Percentiles rank a stretch among this genome's conserved stretches.
These are phyloP conservation scores for Neckera pumila DNA, from an alignment of 225 moss, liverwort and hornwort genomes.

Conservation along the genomic window DNA sequence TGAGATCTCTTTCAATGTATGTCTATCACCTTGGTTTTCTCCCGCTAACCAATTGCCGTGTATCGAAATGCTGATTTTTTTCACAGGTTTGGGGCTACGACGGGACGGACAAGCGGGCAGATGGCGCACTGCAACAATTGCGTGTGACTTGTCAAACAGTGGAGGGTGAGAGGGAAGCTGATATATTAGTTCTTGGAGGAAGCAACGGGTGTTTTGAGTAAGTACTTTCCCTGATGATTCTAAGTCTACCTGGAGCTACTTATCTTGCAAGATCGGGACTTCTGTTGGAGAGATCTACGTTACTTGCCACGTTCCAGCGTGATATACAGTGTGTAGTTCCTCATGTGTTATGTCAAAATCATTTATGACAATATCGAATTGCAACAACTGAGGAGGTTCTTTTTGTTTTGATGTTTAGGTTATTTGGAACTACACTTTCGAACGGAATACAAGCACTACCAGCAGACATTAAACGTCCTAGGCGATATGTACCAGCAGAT, in stretches of 20 bases:
- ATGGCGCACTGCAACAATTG: slow-evolving; percentile 66
- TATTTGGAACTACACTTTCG: slow-evolving; percentile 18
- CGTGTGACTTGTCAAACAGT: slow-evolving; percentile 55
- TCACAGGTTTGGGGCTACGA: slow-evolving; percentile 70
- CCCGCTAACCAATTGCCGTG: background rate
- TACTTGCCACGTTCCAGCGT: background rate
- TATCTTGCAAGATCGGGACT: background rate
- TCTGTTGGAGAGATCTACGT: background rate
- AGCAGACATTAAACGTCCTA: slow-evolving; percentile 24
- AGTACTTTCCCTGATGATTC: background rate
- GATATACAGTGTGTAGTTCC: background rate
- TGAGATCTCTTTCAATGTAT: background rate
- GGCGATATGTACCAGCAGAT: slow-evolving; percentile 23
- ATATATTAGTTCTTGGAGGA: slow-evolving; percentile 49
- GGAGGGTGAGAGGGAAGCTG: slow-evolving; percentile 59
- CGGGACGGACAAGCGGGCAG: slow-evolving; percentile 38
- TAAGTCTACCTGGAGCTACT: background rate
- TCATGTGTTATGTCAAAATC: background rate
- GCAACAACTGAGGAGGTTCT: background rate
- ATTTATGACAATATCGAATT: background rate
- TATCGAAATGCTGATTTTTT: background rate
- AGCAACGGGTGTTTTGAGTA: slow-evolving; percentile 56
- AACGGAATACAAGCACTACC: slow-evolving; percentile 15
- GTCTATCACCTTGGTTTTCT: background rate
- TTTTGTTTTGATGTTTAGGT: slow-evolving; percentile 10